These are phyloP conservation scores for Candida buenavistaensis DNA, from an alignment of 1,139 yeast genomes.

Conservation along the genomic window DNA sequence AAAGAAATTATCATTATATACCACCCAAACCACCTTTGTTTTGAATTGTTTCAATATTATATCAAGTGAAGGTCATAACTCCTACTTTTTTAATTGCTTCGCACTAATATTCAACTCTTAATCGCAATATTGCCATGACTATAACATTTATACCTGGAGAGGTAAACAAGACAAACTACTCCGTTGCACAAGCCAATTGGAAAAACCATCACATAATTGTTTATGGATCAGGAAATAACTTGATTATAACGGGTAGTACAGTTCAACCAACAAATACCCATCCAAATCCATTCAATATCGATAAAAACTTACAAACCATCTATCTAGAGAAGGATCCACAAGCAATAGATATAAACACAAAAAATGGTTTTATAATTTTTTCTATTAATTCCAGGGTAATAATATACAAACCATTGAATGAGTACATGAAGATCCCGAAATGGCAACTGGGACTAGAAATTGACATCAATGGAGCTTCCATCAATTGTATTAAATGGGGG, in stretches of 20 bases:
- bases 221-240: constrained; percentile 86
- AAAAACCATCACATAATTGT: constrained; percentile 62
- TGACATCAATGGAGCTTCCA: constrained; percentile 26
- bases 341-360: constrained; percentile 61
- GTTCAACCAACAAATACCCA: constrained; percentile 12
- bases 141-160: constrained; percentile 82
- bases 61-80: too few relatives aligned
- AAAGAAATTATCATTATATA: too few relatives aligned
- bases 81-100: too few relatives aligned
- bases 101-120: too few relatives aligned
- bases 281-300: constrained; percentile 15
- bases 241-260: constrained; percentile 50
- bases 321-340: constrained; percentile 67
- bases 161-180: constrained; percentile 58
- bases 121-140: constrained; percentile 40
- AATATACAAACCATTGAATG: constrained; percentile 47
- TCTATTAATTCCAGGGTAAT: constrained; percentile 32
- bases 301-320: constrained; percentile 66
- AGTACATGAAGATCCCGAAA: constrained; percentile 41
- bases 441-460: constrained; percentile 46
- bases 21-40: too few relatives aligned
- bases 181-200: constrained; percentile 70
- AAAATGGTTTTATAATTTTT: constrained; percentile 59
- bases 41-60: too few relatives aligned
- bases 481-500: constrained; percentile 72